Base-by-base conservation (phyloP, 306 rosid species). In the Castanospermum australe region DNA sequence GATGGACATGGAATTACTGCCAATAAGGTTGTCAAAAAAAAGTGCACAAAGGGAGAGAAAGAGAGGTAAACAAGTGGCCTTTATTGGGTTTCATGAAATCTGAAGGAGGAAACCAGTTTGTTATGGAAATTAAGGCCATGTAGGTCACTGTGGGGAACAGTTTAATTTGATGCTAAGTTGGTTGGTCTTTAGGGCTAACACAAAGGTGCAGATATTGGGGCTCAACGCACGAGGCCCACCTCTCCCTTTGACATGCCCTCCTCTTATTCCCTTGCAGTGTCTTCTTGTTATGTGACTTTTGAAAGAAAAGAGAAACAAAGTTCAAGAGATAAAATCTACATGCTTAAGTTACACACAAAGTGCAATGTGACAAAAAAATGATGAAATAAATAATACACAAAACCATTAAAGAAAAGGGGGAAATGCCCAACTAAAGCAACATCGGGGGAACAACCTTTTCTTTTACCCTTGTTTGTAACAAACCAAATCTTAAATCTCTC, bases 261-360 rank as follows among this genome's bases (percentile, higher is more conserved):
- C 71, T 68, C 78, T 76, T 41, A 33, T 76, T 76, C 78, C 64
- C 61, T 21, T 15, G 2, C 9, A 2, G 22, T 71, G 60, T 83
- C 83, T 56, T 80, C 80, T 64, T 63, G 73, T 55, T 55, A 17
- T 63, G 20, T 76, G 2, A 57, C 79, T 84, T 77, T 79, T 61
- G 57, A 75, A 75, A 79, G 63, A 67, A 78, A 73, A 78, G 80
- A 71, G 70, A 59, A 59, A 15, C 20, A 45, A 68, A 10, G n/a
- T 36, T n/a, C 5, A 25, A 48, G 35, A 56, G 45, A 78, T 48
- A 1, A 69, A 66, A 80, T 76, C 60, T 75, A 64, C 24, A 83
- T 80, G 86, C 90, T 84, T 84, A n/a, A 79, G 81, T 48, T 33
- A 33, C 84, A 87, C 90, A 87, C 81, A 87, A 87, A 87, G 90